These are phyloP conservation scores for Cytospora chrysosperma DNA, from an alignment of 2,329 filamentous ascomycete species.

Conservation along the genomic window DNA sequence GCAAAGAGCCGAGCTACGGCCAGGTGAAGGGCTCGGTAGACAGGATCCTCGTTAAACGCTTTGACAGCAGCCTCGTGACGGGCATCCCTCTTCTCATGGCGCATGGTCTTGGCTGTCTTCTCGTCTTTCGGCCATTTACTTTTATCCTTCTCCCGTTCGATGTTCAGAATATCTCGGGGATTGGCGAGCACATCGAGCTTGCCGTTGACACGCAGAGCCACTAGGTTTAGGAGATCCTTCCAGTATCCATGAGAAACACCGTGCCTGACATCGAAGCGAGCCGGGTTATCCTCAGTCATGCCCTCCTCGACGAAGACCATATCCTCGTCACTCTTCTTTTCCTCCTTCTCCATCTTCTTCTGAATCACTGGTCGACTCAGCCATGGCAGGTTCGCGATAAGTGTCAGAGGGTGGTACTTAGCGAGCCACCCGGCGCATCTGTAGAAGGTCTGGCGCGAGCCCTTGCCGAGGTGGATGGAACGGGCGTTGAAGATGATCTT, in stretches of 20 bases:
- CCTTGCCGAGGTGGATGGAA: slow-evolving; percentile 61
- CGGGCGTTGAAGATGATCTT: slow-evolving; percentile 61
- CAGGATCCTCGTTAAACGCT: slow-evolving; percentile 40
- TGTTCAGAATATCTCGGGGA: slow-evolving; percentile 42
- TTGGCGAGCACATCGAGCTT: slow-evolving; percentile 44
- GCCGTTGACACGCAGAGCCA: slow-evolving; percentile 50
- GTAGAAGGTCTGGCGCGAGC: slow-evolving; percentile 51
- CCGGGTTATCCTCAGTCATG: slow-evolving; percentile 37
- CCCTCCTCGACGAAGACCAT: slow-evolving; percentile 36
- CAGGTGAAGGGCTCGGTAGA: slow-evolving; percentile 53
- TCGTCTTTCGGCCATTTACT: slow-evolving; percentile 26
- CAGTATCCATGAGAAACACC: slow-evolving; percentile 60
- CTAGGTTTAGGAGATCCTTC: slow-evolving; percentile 60
- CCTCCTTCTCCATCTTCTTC: slow-evolving; percentile 48
- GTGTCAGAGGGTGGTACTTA: slow-evolving; percentile 52
- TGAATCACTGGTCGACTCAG: slow-evolving; percentile 54
- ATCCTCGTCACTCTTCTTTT: slow-evolving; percentile 34
- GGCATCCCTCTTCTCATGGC: slow-evolving; percentile 34
- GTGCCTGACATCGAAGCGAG: slow-evolving; percentile 43
- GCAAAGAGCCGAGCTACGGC: slow-evolving; percentile 56
- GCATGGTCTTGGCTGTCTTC: slow-evolving; percentile 28
- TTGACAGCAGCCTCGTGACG: slow-evolving; percentile 44
- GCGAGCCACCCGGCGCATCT: slow-evolving; percentile 56
- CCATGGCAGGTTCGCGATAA: slow-evolving; percentile 54
- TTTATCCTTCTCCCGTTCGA: slow-evolving; percentile 30